These are phyloP conservation scores for Cadophora sp. DNA, from an alignment of 2,329 filamentous ascomycete genomes.

Conservation along the genomic window DNA sequence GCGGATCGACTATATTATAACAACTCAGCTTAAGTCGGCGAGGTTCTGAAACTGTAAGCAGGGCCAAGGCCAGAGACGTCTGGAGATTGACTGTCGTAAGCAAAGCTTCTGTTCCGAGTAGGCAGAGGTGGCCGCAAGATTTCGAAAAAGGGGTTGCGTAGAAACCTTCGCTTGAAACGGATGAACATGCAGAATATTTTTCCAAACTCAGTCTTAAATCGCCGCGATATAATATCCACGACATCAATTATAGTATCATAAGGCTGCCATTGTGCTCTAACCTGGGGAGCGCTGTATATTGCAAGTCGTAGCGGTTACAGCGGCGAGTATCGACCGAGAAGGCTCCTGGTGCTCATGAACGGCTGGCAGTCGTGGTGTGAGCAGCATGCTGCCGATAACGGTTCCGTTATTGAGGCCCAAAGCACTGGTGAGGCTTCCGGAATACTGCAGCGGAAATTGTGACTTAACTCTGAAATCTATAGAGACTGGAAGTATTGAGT, in stretches of 20 bases:
- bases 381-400: not conserved
- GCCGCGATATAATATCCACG: not conserved
- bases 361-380: not conserved
- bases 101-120: not conserved
- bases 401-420: not conserved
- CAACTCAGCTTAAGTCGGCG: not conserved
- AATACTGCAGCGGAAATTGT: no score
- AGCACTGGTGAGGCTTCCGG: not conserved
- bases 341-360: not conserved
- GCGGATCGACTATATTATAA: not conserved
- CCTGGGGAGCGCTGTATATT: not conserved
- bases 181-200: not conserved
- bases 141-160: not conserved
- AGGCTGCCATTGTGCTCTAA: not conserved
- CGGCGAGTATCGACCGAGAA: not conserved
- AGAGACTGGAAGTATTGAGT: not conserved
- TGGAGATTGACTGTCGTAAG: not conserved
- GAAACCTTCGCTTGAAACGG: not conserved
- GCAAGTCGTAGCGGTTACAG: not conserved
- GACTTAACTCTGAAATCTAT: not conserved
- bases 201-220: not conserved
- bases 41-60: not conserved
- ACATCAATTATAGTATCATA: conserved; percentile 7
- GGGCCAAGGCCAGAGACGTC: not conserved
- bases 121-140: not conserved